Evolutionary conservation across 176 grass and related monocot species (phyloP).

Genomic region (Musa acuminata): DNA sequence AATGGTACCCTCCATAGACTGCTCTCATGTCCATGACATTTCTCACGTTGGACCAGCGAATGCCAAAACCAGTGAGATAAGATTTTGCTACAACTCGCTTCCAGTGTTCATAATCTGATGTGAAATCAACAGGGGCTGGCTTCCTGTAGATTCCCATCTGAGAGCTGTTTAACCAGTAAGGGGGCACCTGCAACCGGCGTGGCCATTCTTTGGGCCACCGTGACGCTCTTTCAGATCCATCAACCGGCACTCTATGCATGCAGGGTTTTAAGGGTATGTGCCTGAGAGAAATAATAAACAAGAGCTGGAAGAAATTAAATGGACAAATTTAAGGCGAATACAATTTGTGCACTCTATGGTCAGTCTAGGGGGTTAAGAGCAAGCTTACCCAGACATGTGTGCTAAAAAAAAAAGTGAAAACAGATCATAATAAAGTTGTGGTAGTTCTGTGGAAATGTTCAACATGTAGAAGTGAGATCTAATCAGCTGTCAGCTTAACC

Average conservation of each 20-base stretch:
- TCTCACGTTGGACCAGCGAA: constrained; percentile 83
- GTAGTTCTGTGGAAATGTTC: no score
- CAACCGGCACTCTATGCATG: constrained; percentile 58
- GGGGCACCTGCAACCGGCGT: constrained; percentile 37
- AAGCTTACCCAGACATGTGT: no score
- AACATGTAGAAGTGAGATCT: no score
- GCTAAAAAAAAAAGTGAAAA: no score
- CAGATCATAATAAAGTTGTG: no score
- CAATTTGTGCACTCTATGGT: no score
- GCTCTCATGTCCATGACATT: constrained; percentile 99
- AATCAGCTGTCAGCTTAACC: no score
- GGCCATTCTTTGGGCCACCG: constrained; percentile 67
- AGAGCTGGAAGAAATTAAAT: background rate
- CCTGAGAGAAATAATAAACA: constrained; percentile 16
- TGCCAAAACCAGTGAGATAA: constrained; percentile 63
- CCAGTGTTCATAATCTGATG: constrained; percentile 62
- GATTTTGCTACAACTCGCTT: constrained; percentile 49
- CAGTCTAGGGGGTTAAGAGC: no score
- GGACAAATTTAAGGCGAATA: no score
- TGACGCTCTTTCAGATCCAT: constrained; percentile 35
- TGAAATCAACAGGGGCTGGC: constrained; percentile 61
- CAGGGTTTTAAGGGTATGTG: constrained; percentile 79
- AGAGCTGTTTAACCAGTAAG: constrained; percentile 65
- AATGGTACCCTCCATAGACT: constrained; percentile 68
- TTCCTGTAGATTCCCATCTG: constrained; percentile 55